Evolutionary conservation across 495 filamentous ascomycete genomes (phyloP).

Genomic region (Cairneyella variabilis): DNA sequence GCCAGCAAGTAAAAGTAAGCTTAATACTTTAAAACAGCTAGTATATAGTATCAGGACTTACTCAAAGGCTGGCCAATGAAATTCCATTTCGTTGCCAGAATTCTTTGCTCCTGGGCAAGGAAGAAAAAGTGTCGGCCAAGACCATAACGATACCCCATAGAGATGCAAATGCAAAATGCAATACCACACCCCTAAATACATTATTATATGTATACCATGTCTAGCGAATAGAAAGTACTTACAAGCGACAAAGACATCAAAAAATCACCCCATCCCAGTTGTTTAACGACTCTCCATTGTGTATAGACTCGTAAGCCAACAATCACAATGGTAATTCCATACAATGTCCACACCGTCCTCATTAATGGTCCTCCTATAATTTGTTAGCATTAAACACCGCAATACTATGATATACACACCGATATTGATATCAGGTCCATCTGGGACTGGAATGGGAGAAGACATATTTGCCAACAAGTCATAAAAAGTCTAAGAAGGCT

Average conservation of each 20-base stretch:
- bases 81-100: constrained; percentile 1
- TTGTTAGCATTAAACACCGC: no score
- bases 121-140: neutral
- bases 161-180: neutral
- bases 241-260: constrained; percentile 7
- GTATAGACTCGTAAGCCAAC: neutral
- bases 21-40: neutral
- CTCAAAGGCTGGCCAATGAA: constrained; percentile 3
- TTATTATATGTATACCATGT: no score
- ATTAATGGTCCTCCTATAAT: neutral
- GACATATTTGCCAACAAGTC: no score
- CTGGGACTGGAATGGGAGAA: neutral
- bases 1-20: neutral
- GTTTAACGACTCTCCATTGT: neutral
- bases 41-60: neutral
- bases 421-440: constrained; percentile 5
- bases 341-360: neutral
- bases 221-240: no score
- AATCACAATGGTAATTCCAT: neutral
- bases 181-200: no score
- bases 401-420: no score
- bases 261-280: constrained; percentile 6
- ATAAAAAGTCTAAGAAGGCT: no score
- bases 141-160: constrained; percentile 1
- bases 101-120: neutral